phyloP scores from a whole-genome alignment of 2,329 filamentous ascomycete genomes.

The Apiospora phragmitis region DNA sequence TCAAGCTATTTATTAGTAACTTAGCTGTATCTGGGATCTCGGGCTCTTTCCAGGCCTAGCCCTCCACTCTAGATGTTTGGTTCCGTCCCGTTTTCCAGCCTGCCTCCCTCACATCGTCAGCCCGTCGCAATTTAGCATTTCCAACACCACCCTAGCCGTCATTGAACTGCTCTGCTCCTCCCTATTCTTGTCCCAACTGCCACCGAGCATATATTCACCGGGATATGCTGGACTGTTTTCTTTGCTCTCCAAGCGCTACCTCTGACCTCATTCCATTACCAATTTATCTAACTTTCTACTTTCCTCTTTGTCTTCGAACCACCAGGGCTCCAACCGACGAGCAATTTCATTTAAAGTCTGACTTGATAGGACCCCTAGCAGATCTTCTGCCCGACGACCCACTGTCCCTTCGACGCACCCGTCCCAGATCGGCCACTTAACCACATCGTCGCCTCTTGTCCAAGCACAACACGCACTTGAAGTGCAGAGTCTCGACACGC shows the following conservation, averaged over 20 bases:
- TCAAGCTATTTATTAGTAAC: neutral
- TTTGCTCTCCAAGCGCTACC: neutral
- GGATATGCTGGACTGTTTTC: neutral
- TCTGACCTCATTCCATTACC: neutral
- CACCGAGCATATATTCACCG: neutral
- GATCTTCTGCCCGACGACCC: slow-evolving; percentile 41
- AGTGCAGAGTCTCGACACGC: slow-evolving; percentile 39
- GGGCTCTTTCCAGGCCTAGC: slow-evolving; percentile 3
- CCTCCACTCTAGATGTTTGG: slow-evolving; percentile 4
- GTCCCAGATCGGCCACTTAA: slow-evolving; percentile 68
- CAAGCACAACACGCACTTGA: slow-evolving; percentile 55
- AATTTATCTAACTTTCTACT: neutral
- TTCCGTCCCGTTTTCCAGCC: slow-evolving; percentile 2
- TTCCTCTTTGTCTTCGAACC: slow-evolving; percentile 14
- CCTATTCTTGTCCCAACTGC: neutral
- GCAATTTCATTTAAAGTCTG: slow-evolving; percentile 16
- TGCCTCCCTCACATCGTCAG: slow-evolving; percentile 3
- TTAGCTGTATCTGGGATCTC: neutral
- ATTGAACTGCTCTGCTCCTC: neutral
- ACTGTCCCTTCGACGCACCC: slow-evolving; percentile 57
- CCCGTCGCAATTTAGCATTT: slow-evolving; percentile 9
- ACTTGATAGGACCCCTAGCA: slow-evolving; percentile 20
- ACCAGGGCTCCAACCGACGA: slow-evolving; percentile 14
- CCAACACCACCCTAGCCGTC: neutral
- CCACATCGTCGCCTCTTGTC: slow-evolving; percentile 67